Evolutionary conservation across 495 filamentous ascomycete species (phyloP), one percentile per base, ranked within the genome.

Genomic region (Lineolata rhizophorae): DNA sequence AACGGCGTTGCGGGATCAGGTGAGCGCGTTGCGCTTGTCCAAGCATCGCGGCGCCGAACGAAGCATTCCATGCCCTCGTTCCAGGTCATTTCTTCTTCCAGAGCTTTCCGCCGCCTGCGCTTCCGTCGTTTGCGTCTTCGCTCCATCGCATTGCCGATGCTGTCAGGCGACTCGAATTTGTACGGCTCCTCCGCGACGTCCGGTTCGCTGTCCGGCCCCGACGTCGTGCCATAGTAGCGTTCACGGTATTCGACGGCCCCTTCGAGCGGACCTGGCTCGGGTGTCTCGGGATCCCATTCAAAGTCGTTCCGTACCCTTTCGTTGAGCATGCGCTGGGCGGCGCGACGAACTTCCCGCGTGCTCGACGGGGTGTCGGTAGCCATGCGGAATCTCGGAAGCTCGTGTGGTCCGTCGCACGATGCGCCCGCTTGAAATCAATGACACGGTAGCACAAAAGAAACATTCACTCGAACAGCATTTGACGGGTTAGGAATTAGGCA

Each of bases 31-130:
- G 83, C 87, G n/a, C 75, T 73, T 8, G 81, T 76, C 87, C 87
- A 97, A 11, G 67, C 73, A 54, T 94, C 68, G 25, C 87, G 65
- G 31, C 79, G 58, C 20, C 65, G 65, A 28, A 69, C 58, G 55
- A 75, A 97, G 40, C 69, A 72, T 28, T 67, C 60, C 25, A 97
- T 47, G 0, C 87, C 87, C 14, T 67, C 56, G 39, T 94, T 95
- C 77, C 77, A 90, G 12, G 51, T 46, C 62, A 78, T 67, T 46
- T 95, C 85, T 20, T 76, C 74, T 31, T 76, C 62, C 32, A 76
- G 47, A 20, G 53, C 50, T 6, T 55, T 61, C 39, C 64, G 58
- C 39, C 76, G 58, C 37, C 68, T 65, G 32, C 62, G 57, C 27
- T 72, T 67, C 22, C 66, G 59, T 34, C 65, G 20, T 37, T 51